Evolutionary conservation across 169 alveolate genomes (phyloP), one percentile per base, ranked within the genome.

Genomic region (Babesia divergens): DNA sequence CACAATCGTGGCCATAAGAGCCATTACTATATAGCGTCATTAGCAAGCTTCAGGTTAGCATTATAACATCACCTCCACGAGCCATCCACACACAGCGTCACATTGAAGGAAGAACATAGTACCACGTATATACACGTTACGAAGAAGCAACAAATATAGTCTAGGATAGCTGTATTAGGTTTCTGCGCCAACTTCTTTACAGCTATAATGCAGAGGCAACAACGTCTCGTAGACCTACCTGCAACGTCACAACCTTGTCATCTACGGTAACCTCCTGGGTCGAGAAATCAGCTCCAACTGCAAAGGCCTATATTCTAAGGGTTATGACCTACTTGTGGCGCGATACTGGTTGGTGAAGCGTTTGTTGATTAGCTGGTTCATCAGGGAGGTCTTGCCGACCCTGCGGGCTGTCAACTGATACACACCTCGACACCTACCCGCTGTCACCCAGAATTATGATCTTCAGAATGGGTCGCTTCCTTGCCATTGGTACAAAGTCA

Each of bases 201-300:
- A n/a, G n/a, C n/a, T n/a, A n/a, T n/a, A n/a, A n/a, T n/a, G n/a
- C n/a, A n/a, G n/a, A n/a, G n/a, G n/a, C n/a, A n/a, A n/a, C n/a
- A n/a, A n/a, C n/a, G n/a, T n/a, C n/a, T n/a, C n/a, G n/a, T n/a
- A 24, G 31, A 44, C 81, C 65, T 77, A 96, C 96, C 90, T 97
- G 98, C 79, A 98, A 84, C 35, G 99, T 95, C 40, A 96, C 96
- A 53, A 91, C 93, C 68, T 93, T 96, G 74, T 95, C 98, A 80
- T 97, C 98, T 44, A 98, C 95, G 37, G 91, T 89, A 32, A 95
- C 96, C 80, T 97, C 99, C 89, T 95, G 96, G 22, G 99, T 96
- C 75, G 95, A 85, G 91, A 97, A 98, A 83, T 98, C 99, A 13
- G 99, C 99, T 9, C 99, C 99, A 44, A 97, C 95, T 56, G 75